These are phyloP conservation scores for Saccharomycopsis fermentans DNA, from an alignment of 805 yeast species.

Conservation along the genomic window DNA sequence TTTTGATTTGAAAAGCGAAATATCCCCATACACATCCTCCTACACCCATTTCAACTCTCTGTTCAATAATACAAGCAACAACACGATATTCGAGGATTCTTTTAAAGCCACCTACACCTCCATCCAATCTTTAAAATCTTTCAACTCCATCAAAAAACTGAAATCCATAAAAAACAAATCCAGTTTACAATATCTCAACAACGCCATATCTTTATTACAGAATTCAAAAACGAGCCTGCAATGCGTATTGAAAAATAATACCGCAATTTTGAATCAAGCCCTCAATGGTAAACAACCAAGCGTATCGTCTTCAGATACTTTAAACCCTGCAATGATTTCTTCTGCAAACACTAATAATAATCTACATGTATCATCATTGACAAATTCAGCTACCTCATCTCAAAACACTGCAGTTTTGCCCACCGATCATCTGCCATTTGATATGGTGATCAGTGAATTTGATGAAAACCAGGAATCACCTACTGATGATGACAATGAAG, in stretches of 20 bases:
- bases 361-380: background rate
- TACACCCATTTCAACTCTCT: background rate
- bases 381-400: background rate
- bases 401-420: background rate
- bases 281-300: background rate
- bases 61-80: background rate
- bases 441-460: background rate
- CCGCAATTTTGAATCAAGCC: background rate
- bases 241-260: background rate
- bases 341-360: background rate
- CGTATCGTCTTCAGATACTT: background rate
- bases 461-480: background rate
- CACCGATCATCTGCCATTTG: background rate
- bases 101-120: slow-evolving; percentile 11
- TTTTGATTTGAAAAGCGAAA: slow-evolving; percentile 4
- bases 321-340: background rate
- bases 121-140: slow-evolving; percentile 10
- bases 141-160: background rate
- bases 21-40: background rate
- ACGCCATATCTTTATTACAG: slow-evolving; percentile 9
- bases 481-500: background rate
- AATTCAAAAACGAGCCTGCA: background rate
- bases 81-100: background rate
- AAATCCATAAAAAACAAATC: slow-evolving; percentile 3
- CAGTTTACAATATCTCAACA: slow-evolving; percentile 11